Evolutionary conservation across 805 yeast genomes (phyloP).

Genomic region (Priceomyces medius): DNA sequence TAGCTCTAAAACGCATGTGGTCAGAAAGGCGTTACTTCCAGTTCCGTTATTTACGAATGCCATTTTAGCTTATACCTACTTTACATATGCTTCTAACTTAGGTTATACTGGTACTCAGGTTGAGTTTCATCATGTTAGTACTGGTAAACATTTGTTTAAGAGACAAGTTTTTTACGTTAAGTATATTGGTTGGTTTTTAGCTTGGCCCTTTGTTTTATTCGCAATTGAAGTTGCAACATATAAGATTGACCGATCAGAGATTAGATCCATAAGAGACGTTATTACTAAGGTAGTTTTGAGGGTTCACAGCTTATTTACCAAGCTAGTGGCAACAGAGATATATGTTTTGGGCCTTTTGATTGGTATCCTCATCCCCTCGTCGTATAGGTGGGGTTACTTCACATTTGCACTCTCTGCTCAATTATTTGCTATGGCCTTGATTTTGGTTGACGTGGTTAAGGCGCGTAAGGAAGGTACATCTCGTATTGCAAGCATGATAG

Average conservation of each 20-base stretch:
- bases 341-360: conserved; percentile 55
- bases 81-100: conserved; percentile 56
- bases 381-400: conserved; percentile 72
- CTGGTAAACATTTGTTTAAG: conserved; percentile 22
- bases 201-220: conserved; percentile 46
- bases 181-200: conserved; percentile 57
- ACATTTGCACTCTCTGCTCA: conserved; percentile 49
- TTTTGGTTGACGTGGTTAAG: conserved; percentile 11
- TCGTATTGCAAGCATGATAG: conserved; percentile 13
- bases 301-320: conserved; percentile 39
- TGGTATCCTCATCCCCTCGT: conserved; percentile 52
- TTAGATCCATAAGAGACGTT: conserved; percentile 28
- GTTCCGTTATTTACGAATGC: conserved; percentile 44
- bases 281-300: conserved; percentile 26
- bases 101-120: conserved; percentile 50
- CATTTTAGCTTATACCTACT: conserved; percentile 48
- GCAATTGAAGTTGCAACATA: conserved; percentile 27
- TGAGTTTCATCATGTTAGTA: conserved; percentile 50
- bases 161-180: conserved; percentile 59
- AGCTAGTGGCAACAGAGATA: conserved; percentile 45
- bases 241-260: conserved; percentile 31
- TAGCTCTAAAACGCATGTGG: conserved; percentile 20
- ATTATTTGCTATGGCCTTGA: conserved; percentile 39
- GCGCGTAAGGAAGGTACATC: conserved; percentile 9
- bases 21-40: conserved; percentile 34